Base-by-base conservation (phyloP, 2,329 filamentous ascomycete genomes). In the Leptographium wingfieldii region DNA sequence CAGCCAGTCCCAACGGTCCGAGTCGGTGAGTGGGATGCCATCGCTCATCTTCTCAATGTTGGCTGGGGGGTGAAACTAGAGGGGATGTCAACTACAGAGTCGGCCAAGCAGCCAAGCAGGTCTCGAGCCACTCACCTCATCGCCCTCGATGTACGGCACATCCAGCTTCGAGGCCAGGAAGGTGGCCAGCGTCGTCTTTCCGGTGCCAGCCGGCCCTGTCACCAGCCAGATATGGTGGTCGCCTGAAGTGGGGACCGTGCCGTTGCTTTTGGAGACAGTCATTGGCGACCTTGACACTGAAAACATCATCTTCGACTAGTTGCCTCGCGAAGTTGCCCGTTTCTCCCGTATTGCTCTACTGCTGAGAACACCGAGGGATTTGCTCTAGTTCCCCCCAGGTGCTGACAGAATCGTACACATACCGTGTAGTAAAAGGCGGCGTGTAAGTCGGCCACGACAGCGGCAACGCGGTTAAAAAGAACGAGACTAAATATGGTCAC, bases 1-100 rank as follows among this genome's bases (percentile, higher is more conserved):
- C 64, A 99, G 84, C 94, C 94, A 99, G 76, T 96, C 92, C 94
- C 94, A 97, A 64, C 94, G 87, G 74, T 99, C 94, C 62, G 85
- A 86, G 70, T 99, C 94, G 60, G 88, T 95, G 43, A 99, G 80
- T 2, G 94, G 91, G 60, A 84, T 85, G 66, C 90, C 90, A 66
- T 80, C 80, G 69, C 82, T 80, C 94, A 99, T 99, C 74, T 97
- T 99, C 59, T 92, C 86, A 67, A 92, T 85, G 74, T 92, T 96
- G 68, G 87, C 79, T 38, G 80, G 74, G 0, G 89, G 84, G 65
- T 91, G 88, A 70, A 86, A 96, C 84, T 87, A 66, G 38, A 11
- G 43, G 3, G 43, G 43, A 1, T n/a, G 58, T 59, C 46, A 59
- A 54, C 31, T 16, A 40, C 19, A 29, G 16, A 49, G 10, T 27